A percentile compares a stretch with the other conserved stretches of the same genome.
These are phyloP conservation scores for Singerocomus rubriflavus DNA, from an alignment of 1,284 basidiomycete genomes.

Conservation along the genomic window DNA sequence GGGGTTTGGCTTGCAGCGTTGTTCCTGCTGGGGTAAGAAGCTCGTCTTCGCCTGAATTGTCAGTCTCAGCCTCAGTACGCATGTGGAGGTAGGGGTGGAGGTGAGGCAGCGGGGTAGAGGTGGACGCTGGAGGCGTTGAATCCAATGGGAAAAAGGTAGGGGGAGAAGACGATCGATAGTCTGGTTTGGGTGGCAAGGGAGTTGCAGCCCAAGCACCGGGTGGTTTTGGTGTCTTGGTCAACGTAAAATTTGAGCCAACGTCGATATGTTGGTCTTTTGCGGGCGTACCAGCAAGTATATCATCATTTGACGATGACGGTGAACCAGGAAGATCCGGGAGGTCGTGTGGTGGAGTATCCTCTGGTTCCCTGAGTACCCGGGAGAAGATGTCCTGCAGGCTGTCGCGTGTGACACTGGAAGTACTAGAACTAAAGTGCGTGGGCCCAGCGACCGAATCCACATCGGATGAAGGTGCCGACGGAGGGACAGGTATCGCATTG, in stretches of 20 bases:
- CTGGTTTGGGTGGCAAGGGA: constrained; percentile 39
- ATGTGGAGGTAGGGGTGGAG: constrained; percentile 25
- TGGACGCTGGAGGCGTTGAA: constrained; percentile 32
- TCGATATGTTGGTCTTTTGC: constrained; percentile 26
- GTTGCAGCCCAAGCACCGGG: constrained; percentile 68
- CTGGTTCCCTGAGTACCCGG: constrained; percentile 56
- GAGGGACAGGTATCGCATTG: constrained; percentile 31
- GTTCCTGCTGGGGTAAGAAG: constrained; percentile 45
- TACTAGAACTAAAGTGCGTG: constrained; percentile 38
- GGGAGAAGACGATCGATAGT: constrained; percentile 21
- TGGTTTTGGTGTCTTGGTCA: constrained; percentile 60
- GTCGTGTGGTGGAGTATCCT: constrained; percentile 58
- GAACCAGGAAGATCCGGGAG: constrained; percentile 59
- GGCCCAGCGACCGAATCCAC: constrained; percentile 61
- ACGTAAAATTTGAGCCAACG: constrained; percentile 31
- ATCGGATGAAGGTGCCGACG: constrained; percentile 44
- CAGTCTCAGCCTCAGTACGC: constrained; percentile 13
- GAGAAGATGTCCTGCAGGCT: constrained; percentile 63
- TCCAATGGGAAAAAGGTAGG: constrained; percentile 31
- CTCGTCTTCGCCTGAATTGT: constrained; percentile 28
- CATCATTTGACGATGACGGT: constrained; percentile 50
- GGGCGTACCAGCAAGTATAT: constrained; percentile 24
- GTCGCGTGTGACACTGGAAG: constrained; percentile 51
- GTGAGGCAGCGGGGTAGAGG: constrained; percentile 25
- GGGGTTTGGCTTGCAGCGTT: constrained; percentile 41